A percentile compares a stretch with the other conserved stretches of the same genome.
Evolutionary conservation across 108 stramenopile species (phyloP).

Genomic region (Stephanodiscus triporus): DNA sequence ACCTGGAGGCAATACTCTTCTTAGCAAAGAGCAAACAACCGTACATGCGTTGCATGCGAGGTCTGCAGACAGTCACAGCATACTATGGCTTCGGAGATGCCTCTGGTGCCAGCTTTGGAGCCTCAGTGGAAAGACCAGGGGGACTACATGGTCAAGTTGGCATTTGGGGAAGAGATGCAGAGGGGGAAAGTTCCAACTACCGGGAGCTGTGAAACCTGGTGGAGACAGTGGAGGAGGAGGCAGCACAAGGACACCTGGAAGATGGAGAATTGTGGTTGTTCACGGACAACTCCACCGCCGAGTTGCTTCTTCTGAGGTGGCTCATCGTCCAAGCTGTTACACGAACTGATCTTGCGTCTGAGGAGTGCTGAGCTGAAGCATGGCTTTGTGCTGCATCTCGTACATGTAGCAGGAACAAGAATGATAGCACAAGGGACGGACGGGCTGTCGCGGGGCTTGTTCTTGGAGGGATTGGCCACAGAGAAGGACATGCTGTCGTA

Average conservation of each 20-base stretch:
- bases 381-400: background rate
- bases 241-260: background rate
- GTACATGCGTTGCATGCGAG: no score
- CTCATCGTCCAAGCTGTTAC: background rate
- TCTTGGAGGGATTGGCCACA: conserved; percentile 18
- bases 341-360: background rate
- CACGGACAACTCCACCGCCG: background rate
- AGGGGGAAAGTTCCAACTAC: background rate
- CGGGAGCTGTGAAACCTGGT: conserved; percentile 4
- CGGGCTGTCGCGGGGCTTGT: conserved; percentile 23
- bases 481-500: conserved; percentile 27
- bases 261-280: background rate
- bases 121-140: background rate
- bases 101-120: background rate
- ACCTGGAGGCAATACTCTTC: no score
- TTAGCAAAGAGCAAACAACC: no score
- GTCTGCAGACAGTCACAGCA: no score
- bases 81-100: conserved; percentile 1
- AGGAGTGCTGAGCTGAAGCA: background rate
- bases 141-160: background rate
- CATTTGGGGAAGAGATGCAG: background rate
- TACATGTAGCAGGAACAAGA: conserved; percentile 37
- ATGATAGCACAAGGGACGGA: conserved; percentile 47
- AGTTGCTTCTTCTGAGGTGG: background rate
- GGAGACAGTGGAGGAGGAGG: background rate